Evolutionary conservation across 2,329 filamentous ascomycete species (phyloP).

Genomic region (Calonectria pteridis): DNA sequence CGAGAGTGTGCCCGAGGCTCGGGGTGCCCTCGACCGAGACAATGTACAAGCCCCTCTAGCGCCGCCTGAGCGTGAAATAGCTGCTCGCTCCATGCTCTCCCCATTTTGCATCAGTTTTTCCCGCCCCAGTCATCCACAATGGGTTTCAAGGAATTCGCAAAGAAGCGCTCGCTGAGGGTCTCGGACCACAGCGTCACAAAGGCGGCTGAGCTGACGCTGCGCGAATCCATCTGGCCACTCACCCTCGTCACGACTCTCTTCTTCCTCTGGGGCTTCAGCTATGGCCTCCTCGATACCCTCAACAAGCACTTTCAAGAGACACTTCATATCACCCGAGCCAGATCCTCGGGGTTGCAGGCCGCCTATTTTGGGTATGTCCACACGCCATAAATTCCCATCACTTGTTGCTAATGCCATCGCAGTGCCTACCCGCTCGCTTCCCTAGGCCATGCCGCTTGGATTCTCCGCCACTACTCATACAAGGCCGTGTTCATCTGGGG

Average conservation of each 20-base stretch:
- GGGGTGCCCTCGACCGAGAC: slow-evolving; percentile 32
- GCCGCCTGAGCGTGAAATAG: slow-evolving; percentile 28
- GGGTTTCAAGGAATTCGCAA: slow-evolving; percentile 60
- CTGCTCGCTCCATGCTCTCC: background rate
- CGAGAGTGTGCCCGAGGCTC: slow-evolving; percentile 33
- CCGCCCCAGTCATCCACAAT: slow-evolving; percentile 45
- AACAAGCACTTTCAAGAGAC: slow-evolving; percentile 63
- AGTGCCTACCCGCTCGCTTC: slow-evolving; percentile 78
- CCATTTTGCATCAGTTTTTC: background rate
- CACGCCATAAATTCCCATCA: slow-evolving; percentile 43
- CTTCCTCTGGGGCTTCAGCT: slow-evolving; percentile 62
- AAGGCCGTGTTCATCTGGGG: slow-evolving; percentile 77
- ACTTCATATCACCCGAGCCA: slow-evolving; percentile 58
- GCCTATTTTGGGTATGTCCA: slow-evolving; percentile 67
- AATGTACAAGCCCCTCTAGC: background rate
- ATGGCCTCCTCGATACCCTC: slow-evolving; percentile 60
- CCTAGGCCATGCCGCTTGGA: slow-evolving; percentile 71
- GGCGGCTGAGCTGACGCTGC: slow-evolving; percentile 70
- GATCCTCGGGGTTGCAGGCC: slow-evolving; percentile 61
- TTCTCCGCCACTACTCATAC: slow-evolving; percentile 75
- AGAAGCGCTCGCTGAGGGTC: slow-evolving; percentile 59
- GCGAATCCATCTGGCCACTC: slow-evolving; percentile 76
- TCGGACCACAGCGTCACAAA: slow-evolving; percentile 56
- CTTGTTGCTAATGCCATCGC: slow-evolving; percentile 28
- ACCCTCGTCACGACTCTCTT: slow-evolving; percentile 64